Conservation (phyloP, 2,329 filamentous ascomycete species). For the Ophiostoma australiae region DNA sequence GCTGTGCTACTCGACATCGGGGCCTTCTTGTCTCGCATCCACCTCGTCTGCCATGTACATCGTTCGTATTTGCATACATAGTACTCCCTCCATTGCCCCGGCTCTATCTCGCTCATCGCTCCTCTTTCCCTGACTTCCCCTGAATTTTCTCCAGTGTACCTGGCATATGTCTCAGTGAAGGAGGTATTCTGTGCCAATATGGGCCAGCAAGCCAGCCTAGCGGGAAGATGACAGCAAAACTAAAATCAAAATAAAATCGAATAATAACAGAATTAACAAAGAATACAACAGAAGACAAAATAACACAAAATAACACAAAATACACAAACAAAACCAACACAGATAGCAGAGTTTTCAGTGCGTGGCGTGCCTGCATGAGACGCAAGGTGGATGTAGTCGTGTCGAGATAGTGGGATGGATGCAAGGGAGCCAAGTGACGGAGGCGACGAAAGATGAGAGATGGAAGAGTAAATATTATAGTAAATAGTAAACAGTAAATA, state of each 20-base stretch:
- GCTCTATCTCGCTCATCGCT: not conserved
- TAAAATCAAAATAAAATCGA: not conserved
- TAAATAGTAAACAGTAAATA: not conserved
- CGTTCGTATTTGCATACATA: too few species aligned
- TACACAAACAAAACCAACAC: not conserved
- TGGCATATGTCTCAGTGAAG: slow-evolving; percentile 14
- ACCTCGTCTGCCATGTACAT: not conserved
- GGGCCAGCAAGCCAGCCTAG: not conserved
- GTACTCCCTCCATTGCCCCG: too few species aligned
- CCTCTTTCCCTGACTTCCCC: not conserved
- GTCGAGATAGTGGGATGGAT: not conserved
- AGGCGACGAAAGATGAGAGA: not conserved
- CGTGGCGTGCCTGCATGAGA: slow-evolving; percentile 9
- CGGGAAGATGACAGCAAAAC: not conserved
- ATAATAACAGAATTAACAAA: not conserved
- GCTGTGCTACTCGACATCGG: not conserved
- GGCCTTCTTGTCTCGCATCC: not conserved
- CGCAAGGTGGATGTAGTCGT: slow-evolving; percentile 4
- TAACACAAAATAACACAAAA: too few species aligned
- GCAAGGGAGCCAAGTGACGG: slow-evolving; percentile 5
- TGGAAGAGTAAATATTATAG: not conserved
- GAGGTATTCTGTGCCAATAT: not conserved
- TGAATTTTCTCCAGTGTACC: slow-evolving; percentile 12
- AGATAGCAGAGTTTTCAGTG: not conserved
- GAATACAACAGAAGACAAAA: too few species aligned